A percentile compares a stretch with the other conserved stretches of the same genome.
phyloP scores from a whole-genome alignment of 2,329 filamentous ascomycete genomes.

The Claviceps africana region DNA sequence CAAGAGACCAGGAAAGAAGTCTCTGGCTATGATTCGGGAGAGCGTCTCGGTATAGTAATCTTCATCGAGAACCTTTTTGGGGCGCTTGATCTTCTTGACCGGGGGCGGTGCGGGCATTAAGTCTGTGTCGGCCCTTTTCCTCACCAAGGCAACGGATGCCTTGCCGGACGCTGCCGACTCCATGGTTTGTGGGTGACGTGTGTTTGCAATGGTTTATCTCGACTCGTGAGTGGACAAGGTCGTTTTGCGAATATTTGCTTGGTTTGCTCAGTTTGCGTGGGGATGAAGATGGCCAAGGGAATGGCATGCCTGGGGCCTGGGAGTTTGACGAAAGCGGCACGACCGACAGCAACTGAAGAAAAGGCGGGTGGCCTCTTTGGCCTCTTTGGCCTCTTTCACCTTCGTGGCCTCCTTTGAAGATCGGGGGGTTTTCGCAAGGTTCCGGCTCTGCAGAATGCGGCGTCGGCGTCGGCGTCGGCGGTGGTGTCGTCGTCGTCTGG shows the following conservation, averaged over 20 bases:
- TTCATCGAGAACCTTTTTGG: constrained; percentile 78
- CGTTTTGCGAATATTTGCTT: no score
- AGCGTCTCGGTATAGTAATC: constrained; percentile 83
- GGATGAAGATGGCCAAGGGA: neutral
- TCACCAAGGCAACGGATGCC: constrained; percentile 37
- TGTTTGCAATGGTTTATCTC: neutral
- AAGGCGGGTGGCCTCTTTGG: neutral
- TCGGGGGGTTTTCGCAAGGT: no score
- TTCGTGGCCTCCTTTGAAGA: no score
- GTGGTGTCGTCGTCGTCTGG: no score
- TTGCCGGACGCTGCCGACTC: neutral
- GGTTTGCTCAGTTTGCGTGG: neutral
- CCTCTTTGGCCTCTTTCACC: no score
- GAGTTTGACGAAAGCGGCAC: neutral
- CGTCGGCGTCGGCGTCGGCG: no score
- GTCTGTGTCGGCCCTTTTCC: constrained; percentile 55
- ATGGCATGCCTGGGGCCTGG: neutral
- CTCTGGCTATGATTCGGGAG: constrained; percentile 86
- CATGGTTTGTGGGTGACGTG: neutral
- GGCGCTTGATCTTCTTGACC: constrained; percentile 81
- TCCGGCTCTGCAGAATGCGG: no score
- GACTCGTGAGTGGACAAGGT: neutral
- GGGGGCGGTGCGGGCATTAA: constrained; percentile 77
- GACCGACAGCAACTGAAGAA: neutral
- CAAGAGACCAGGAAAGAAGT: constrained; percentile 87